Percentiles rank a stretch among this genome's conserved stretches.
Conservation (phyloP, 2,329 filamentous ascomycete genomes). For the Monosporascus sp. region DNA sequence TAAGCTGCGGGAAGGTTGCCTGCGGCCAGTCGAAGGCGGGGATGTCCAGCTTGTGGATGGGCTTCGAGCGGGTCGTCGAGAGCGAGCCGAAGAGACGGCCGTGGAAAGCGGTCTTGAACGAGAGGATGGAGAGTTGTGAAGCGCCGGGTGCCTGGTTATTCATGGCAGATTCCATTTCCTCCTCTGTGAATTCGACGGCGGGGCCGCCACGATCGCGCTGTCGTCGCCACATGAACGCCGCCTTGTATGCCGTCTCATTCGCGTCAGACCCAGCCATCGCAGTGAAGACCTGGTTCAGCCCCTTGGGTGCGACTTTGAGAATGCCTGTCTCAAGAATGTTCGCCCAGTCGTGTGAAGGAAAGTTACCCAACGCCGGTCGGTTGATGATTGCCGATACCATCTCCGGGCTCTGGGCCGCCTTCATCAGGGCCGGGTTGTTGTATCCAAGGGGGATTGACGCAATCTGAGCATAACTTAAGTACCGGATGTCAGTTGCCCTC, state of each 20-base stretch:
- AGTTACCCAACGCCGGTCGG: slow-evolving; percentile 84
- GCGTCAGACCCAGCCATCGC: slow-evolving; percentile 85
- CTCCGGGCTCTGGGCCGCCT: slow-evolving; percentile 67
- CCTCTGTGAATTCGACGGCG: slow-evolving; percentile 70
- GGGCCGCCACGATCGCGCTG: slow-evolving; percentile 75
- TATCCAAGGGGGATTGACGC: slow-evolving; percentile 89
- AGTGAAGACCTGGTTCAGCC: slow-evolving; percentile 84
- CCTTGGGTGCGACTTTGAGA: slow-evolving; percentile 76
- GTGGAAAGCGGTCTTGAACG: slow-evolving; percentile 85
- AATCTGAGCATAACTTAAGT: slow-evolving; percentile 73
- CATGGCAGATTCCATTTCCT: slow-evolving; percentile 73
- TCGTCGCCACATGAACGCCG: slow-evolving; percentile 88
- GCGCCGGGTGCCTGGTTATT: slow-evolving; percentile 73
- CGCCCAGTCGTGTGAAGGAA: slow-evolving; percentile 81
- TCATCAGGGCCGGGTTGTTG: slow-evolving; percentile 74
- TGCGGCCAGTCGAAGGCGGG: slow-evolving; percentile 94
- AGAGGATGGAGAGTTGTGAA: slow-evolving; percentile 76
- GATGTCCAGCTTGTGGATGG: slow-evolving; percentile 92
- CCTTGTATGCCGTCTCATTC: slow-evolving; percentile 93
- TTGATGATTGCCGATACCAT: slow-evolving; percentile 82
- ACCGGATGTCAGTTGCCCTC: slow-evolving; percentile 5
- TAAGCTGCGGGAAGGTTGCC: slow-evolving; percentile 76
- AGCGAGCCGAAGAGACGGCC: slow-evolving; percentile 83
- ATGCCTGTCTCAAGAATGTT: slow-evolving; percentile 73
- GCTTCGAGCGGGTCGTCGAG: slow-evolving; percentile 85